Evolutionary conservation across 2,329 filamentous ascomycete species (phyloP), one percentile per base, ranked within the genome.

Genomic region (Talaromyces sp.): DNA sequence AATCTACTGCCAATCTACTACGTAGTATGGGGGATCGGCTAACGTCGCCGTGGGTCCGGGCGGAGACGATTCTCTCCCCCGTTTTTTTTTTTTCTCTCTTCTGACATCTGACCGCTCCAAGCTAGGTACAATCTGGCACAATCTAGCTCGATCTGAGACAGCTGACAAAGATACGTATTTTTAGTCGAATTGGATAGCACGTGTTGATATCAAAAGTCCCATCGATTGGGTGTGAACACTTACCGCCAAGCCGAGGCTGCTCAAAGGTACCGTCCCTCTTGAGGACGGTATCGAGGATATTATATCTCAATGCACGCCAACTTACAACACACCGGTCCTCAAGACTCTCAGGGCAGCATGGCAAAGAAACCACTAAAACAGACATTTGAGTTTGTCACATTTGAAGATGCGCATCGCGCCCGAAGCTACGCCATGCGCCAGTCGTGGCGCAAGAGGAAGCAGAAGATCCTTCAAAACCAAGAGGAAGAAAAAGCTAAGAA

Each of bases 391-490:
- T 63, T 63, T 31, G 61, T 63, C 11, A 52, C 61, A 1, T 59
- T 39, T 33, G 40, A 63, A 54, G 61, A 63, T 59, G 61, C 42
- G 25, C 56, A 58, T 31, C 61, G 61, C 23, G 61, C 61, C 6
- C 61, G 61, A n/a, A 63, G 61, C 56, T 59, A 55, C 46, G 61
- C 61, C 14, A 63, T 63, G 61, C 61, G 61, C 16, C 55, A 63
- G 46, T 59, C 61, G 2, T 63, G 61, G 61, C 55, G 61, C 16
- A 63, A 63, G 48, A 40, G 61, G 35, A 63, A 63, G 46, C 56
- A 63, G 37, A 57, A 63, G 46, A 48, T 54, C 31, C 48, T 18
- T 18, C 52, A 62, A 14, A 42, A 57, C 9, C 25, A 57, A 58
- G 52, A 50, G 42, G n/a, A 50, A 21, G 39, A 62, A 28, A 40